These are phyloP conservation scores for Acanthochlamys bracteata DNA, from an alignment of 106 monocot species.

Conservation along the genomic window DNA sequence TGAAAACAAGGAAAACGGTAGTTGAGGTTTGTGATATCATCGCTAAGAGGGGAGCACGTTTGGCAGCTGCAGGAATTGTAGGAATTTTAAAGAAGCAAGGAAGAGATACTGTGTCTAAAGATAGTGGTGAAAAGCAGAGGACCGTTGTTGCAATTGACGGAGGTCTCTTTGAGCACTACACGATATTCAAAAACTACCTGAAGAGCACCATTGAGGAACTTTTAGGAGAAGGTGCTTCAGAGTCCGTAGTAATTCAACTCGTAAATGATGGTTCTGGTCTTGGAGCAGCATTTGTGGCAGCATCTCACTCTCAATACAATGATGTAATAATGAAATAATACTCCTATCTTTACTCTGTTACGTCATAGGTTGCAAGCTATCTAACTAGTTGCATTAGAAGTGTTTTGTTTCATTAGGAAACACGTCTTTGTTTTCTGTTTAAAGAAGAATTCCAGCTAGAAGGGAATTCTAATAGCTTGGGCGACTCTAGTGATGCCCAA, in stretches of 20 bases:
- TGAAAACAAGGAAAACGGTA: background rate
- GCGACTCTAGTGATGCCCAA: too few species aligned
- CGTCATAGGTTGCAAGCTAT: too few species aligned
- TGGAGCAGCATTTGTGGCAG: background rate
- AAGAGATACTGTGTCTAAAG: background rate
- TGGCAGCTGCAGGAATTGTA: background rate
- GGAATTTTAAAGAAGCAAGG: background rate
- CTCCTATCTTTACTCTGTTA: background rate
- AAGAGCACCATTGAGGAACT: background rate
- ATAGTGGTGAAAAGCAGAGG: background rate
- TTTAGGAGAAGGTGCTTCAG: background rate
- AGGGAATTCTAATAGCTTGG: too few species aligned
- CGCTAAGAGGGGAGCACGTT: background rate
- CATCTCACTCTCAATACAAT: background rate
- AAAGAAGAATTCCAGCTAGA: too few species aligned
- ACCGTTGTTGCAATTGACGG: background rate
- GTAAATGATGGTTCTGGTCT: slow-evolving; percentile 1
- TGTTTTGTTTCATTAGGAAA: too few species aligned
- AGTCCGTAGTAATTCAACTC: background rate
- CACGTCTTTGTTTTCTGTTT: too few species aligned
- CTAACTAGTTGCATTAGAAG: too few species aligned
- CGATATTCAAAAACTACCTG: background rate
- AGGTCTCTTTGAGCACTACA: slow-evolving; percentile 2
- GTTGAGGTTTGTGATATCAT: slow-evolving; percentile 3
- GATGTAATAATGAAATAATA: background rate